Evolutionary conservation across 805 yeast species (phyloP).

Genomic region (Pichia sporocuriosa): DNA sequence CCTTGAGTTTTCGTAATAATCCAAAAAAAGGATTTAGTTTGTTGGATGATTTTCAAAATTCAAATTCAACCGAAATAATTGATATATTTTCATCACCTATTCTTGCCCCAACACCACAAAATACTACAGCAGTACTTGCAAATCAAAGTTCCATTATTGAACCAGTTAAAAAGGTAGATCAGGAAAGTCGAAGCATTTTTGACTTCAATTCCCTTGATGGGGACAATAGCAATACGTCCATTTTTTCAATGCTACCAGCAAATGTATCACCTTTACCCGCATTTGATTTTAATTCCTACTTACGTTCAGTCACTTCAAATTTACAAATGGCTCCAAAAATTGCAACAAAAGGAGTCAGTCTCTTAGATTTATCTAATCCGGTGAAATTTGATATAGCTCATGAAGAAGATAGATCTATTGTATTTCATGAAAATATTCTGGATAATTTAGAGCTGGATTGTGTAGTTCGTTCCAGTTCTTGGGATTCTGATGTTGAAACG

Average conservation of each 20-base stretch:
- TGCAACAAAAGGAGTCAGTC: constrained; percentile 8
- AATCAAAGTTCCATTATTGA: not conserved
- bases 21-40: constrained; percentile 10
- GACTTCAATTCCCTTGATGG: constrained; percentile 6
- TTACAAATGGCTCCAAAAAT: constrained; percentile 5
- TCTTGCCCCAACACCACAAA: constrained; percentile 1
- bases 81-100: constrained; percentile 1
- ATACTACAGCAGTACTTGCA: not conserved
- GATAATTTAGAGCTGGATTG: constrained; percentile 14
- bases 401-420: constrained; percentile 1
- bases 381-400: constrained; percentile 6
- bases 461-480: constrained; percentile 14
- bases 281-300: constrained; percentile 26
- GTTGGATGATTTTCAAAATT: constrained; percentile 27
- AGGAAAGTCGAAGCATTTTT: constrained; percentile 5
- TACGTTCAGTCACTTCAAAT: constrained; percentile 19
- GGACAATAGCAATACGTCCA: constrained; percentile 1
- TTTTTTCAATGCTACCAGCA: constrained; percentile 3
- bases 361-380: constrained; percentile 7
- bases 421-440: constrained; percentile 1
- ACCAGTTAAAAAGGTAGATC: not conserved
- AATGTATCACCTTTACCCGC: not conserved
- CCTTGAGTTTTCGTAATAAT: not conserved
- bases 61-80: constrained; percentile 12
- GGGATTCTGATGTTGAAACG: constrained; percentile 13